Evolutionary conservation across 306 rosid species (phyloP).

Genomic region (Carpinus viminea): DNA sequence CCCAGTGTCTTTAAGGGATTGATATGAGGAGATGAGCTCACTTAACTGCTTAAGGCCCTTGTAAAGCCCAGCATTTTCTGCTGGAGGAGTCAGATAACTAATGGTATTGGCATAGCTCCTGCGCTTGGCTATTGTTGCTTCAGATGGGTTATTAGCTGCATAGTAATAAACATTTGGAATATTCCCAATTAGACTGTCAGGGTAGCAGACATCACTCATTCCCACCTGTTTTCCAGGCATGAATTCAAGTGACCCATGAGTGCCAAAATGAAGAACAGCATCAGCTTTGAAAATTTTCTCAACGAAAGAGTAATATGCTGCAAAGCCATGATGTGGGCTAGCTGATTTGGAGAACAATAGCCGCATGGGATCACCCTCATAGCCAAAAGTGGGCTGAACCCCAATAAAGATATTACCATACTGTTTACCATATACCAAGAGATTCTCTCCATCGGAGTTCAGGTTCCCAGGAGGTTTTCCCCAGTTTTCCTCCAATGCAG

Average conservation of each 20-base stretch:
- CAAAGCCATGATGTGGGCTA: conserved; percentile 98
- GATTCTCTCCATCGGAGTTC: conserved; percentile 96
- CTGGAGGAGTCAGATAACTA: conserved; percentile 97
- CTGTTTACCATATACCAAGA: conserved; percentile 88
- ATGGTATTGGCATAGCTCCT: conserved; percentile 97
- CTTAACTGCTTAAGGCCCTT: conserved; percentile 97
- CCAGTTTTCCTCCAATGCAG: conserved; percentile 94
- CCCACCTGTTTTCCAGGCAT: conserved; percentile 99
- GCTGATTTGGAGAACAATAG: conserved; percentile 98
- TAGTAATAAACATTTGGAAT: conserved; percentile 93
- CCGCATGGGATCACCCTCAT: conserved; percentile 98
- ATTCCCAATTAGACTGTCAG: conserved; percentile 92
- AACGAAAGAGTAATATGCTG: conserved; percentile 88
- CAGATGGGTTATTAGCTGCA: conserved; percentile 97
- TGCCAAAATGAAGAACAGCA: conserved; percentile 94
- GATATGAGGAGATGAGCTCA: conserved; percentile 93
- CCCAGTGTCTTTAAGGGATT: conserved; percentile 93
- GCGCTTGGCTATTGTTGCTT: conserved; percentile 98
- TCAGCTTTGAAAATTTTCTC: conserved; percentile 95
- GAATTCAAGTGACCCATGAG: conserved; percentile 97
- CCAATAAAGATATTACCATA: conserved; percentile 93
- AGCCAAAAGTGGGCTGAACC: conserved; percentile 96
- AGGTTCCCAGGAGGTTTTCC: conserved; percentile 96
- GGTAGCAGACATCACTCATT: conserved; percentile 96
- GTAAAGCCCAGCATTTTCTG: conserved; percentile 99